phyloP scores from a whole-genome alignment of 257 asterid genomes.

The Agastache rugosa region DNA sequence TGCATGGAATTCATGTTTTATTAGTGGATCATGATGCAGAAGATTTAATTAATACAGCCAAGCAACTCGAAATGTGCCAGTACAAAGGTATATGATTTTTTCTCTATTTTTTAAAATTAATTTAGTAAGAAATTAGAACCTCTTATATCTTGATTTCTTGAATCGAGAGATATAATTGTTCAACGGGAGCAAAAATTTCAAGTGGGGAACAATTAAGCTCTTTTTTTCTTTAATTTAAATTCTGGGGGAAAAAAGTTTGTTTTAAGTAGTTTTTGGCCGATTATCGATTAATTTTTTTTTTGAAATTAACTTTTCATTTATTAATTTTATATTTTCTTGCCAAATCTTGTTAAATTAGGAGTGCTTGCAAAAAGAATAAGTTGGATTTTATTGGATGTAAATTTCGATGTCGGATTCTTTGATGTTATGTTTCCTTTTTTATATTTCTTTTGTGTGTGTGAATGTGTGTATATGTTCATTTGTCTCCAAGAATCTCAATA shows the following conservation, averaged over 20 bases:
- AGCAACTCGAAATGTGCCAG: conserved; percentile 42
- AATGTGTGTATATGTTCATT: background rate
- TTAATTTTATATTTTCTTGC: background rate
- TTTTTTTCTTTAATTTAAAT: background rate
- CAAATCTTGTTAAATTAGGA: background rate
- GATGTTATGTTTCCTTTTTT: background rate
- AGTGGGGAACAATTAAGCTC: background rate
- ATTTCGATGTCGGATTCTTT: background rate
- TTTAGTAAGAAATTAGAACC: background rate
- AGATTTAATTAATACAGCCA: conserved; percentile 26
- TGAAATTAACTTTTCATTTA: background rate
- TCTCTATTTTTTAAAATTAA: background rate
- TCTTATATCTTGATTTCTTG: background rate
- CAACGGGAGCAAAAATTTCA: background rate
- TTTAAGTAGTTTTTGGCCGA: background rate
- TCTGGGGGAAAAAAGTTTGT: background rate
- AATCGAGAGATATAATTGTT: background rate
- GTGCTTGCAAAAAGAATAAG: background rate
- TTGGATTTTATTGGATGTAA: background rate
- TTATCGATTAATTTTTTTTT: background rate
- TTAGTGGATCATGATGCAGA: conserved; percentile 50
- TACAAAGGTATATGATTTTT: conserved; percentile 37
- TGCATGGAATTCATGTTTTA: conserved; percentile 49
- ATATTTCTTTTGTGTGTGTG: no score
- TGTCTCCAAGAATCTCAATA: background rate